These are phyloP conservation scores for Evernia prunastri DNA, from an alignment of 495 filamentous ascomycete genomes.

Conservation along the genomic window DNA sequence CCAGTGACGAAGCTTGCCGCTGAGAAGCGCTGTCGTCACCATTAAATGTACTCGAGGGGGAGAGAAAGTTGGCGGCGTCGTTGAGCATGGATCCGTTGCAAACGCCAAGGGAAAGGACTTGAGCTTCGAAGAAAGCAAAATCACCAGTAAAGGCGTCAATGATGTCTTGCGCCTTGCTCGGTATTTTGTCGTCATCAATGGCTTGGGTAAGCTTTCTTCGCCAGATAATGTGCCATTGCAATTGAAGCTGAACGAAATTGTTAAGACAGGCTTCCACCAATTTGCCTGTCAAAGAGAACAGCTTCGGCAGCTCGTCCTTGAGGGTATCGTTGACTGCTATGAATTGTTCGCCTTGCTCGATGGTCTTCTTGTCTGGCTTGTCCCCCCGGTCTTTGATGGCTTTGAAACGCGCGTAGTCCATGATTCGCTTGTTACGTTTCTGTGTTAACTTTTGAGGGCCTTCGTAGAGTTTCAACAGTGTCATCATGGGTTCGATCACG, in stretches of 20 bases:
- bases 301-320: slow-evolving; percentile 84
- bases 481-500: slow-evolving; percentile 81
- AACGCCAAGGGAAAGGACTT: slow-evolving; percentile 46
- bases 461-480: slow-evolving; percentile 70
- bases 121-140: slow-evolving; percentile 51
- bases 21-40: slow-evolving; percentile 35
- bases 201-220: slow-evolving; percentile 70
- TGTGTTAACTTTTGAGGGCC: slow-evolving; percentile 80
- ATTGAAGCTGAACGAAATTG: slow-evolving; percentile 76
- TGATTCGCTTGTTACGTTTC: slow-evolving; percentile 81
- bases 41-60: slow-evolving; percentile 35
- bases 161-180: slow-evolving; percentile 59
- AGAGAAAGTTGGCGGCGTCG: slow-evolving; percentile 47
- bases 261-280: slow-evolving; percentile 71
- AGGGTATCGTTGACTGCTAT: slow-evolving; percentile 82
- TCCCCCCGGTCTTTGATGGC: slow-evolving; percentile 69
- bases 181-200: slow-evolving; percentile 57
- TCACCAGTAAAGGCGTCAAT: slow-evolving; percentile 65
- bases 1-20: slow-evolving; percentile 40
- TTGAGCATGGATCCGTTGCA: slow-evolving; percentile 54
- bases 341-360: slow-evolving; percentile 78
- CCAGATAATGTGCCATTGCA: slow-evolving; percentile 71
- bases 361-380: slow-evolving; percentile 72
- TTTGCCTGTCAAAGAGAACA: slow-evolving; percentile 71
- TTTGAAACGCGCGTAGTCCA: slow-evolving; percentile 82